Evolutionary conservation across 352 stramenopile species (phyloP), one percentile per base, ranked within the genome.

Genomic region (Globisporangium spinosum): DNA sequence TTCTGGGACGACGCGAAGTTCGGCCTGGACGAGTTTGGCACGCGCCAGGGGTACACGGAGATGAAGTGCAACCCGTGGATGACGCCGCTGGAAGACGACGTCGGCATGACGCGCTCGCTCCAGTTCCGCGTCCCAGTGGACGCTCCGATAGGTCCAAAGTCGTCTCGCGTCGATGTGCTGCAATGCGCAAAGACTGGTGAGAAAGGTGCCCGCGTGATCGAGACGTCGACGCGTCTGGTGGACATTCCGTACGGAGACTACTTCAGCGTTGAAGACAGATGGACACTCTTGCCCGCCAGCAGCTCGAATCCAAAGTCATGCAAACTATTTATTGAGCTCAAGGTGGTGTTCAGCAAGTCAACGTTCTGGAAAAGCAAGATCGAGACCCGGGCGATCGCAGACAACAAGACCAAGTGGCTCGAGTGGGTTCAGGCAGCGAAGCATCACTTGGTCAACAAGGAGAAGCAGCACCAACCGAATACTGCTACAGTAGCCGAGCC

Each of bases 181-280:
- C 87, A 95, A 72, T 90, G 77, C 34, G 71, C 83, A 4, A 91
- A 90, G 62, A 68, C 71, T 7, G 68, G 65, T 1, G 80, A 82
- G 5, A 63, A 79, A 29, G 73, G 75, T 1, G 65, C 84, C 8
- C 72, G 75, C 38, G 74, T 87, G 8, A 80, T 95, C 0, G 88
- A 95, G 61, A 90, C 81, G 15, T 93, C 86, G 25, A 95, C 88
- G 8, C 77, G 82, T 34, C 71, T 95, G 2, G 83, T 87, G 47
- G 88, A 95, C 69, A 93, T 95, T 63, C 88, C 88, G 5, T 95
- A 95, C 64, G 86, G 88, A 23, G 88, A 95, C 69, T 94, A 91
- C 71, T 95, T 95, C 56, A 93, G 83, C 63, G 88, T 95, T 2
- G 86, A 94, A 67, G 85, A 93, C 32, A 82, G 88, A 5, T 94